A percentile compares a stretch with the other conserved stretches of the same genome.
Evolutionary conservation across 148 eudicot genomes (phyloP).

Genomic region (Cornus kousa): DNA sequence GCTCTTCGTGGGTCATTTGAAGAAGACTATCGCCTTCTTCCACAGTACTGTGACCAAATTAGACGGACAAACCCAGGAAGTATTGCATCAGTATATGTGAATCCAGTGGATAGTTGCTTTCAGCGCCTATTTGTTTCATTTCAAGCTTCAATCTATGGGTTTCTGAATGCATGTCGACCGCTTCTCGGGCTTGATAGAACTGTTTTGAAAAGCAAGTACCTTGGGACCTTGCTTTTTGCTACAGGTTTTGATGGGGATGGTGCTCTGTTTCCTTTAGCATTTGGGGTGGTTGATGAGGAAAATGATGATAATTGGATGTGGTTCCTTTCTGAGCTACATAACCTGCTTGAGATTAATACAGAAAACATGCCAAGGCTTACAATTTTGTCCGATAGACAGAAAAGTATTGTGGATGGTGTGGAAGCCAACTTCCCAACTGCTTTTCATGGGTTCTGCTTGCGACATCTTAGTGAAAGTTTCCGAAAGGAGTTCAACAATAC

Average conservation of each 20-base stretch:
- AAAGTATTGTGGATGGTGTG: constrained; percentile 55
- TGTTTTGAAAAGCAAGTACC: constrained; percentile 59
- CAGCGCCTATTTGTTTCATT: constrained; percentile 64
- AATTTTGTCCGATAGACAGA: constrained; percentile 63
- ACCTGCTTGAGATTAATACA: constrained; percentile 57
- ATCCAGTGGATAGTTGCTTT: constrained; percentile 50
- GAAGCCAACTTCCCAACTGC: constrained; percentile 70
- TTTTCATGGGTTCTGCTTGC: constrained; percentile 69
- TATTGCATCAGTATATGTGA: constrained; percentile 61
- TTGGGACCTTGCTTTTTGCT: constrained; percentile 65
- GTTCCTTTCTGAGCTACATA: constrained; percentile 72
- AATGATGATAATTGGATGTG: constrained; percentile 80
- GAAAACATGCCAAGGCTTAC: constrained; percentile 74
- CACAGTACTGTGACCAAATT: constrained; percentile 63
- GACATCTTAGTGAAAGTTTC: constrained; percentile 61
- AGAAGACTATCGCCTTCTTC: constrained; percentile 74
- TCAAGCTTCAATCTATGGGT: constrained; percentile 69
- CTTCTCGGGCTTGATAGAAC: constrained; percentile 71
- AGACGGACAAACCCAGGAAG: constrained; percentile 67
- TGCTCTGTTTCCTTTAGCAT: constrained; percentile 64
- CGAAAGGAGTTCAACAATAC: constrained; percentile 63
- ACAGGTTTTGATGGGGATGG: constrained; percentile 73
- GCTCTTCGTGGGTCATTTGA: constrained; percentile 72
- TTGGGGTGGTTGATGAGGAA: constrained; percentile 80
- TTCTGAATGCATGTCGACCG: constrained; percentile 66